phyloP scores from a whole-genome alignment of 2,329 filamentous ascomycete species.

The Aspergillaceae sp. region DNA sequence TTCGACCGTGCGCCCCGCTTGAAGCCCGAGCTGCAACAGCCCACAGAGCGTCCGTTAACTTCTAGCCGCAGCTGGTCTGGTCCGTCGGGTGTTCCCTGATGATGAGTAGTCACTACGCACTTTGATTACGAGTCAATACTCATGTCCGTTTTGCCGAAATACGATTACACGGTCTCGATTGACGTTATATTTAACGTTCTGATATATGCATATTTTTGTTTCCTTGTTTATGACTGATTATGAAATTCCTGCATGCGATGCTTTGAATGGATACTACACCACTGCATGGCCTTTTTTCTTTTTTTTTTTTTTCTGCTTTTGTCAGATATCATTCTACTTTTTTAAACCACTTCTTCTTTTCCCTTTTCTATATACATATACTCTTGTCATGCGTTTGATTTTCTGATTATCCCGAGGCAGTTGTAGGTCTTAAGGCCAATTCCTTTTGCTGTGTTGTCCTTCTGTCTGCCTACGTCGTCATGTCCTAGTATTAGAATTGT shows the following conservation, averaged over 20 bases:
- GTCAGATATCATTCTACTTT: not conserved
- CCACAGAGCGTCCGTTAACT: conserved; percentile 15
- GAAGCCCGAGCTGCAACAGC: conserved; percentile 30
- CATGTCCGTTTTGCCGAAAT: too few relatives aligned
- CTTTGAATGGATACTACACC: conserved; percentile 10
- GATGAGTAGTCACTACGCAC: conserved; percentile 15
- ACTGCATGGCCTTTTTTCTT: conserved; percentile 6
- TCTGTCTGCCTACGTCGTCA: not conserved
- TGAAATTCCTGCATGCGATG: conserved; percentile 15
- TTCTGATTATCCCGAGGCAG: too few relatives aligned
- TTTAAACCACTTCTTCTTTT: conserved; percentile 1
- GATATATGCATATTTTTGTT: too few relatives aligned
- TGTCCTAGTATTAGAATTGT: conserved; percentile 21
- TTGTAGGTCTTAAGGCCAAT: not conserved
- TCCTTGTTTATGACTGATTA: conserved; percentile 15
- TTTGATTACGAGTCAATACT: not conserved
- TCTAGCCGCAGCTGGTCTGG: conserved; percentile 20
- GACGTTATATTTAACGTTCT: too few relatives aligned
- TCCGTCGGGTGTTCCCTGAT: conserved; percentile 13
- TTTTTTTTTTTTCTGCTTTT: not conserved
- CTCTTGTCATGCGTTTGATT: too few relatives aligned
- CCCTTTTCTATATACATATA: not conserved
- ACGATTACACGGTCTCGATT: too few relatives aligned
- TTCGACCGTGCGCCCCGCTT: conserved; percentile 6
- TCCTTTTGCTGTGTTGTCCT: not conserved